Evolutionary conservation across 495 filamentous ascomycete genomes (phyloP), one percentile per base, ranked within the genome.

Genomic region (Sordaria brevicollis): DNA sequence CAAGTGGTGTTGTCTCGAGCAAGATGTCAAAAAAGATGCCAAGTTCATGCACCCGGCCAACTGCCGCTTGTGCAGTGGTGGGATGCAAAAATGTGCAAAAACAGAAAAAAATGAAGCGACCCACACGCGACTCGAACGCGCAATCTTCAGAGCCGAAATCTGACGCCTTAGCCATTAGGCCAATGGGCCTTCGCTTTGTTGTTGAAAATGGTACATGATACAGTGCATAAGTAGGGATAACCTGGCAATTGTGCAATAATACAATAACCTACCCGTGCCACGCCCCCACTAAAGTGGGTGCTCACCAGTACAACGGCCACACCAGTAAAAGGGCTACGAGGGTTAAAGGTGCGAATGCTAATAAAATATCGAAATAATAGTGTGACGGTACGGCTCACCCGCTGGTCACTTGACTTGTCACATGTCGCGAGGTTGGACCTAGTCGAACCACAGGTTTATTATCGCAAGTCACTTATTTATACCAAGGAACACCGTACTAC

Each of bases 131-230:
- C 72, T 77, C 75, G 75, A 77, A 77, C 75, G 75, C 75, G 70
- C 75, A 77, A 77, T 77, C 75, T 77, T 70, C 72, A 75, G 72
- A 76, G 75, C 75, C 75, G 74, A 77, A 75, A 75, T 74, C 72
- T 62, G 49, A 62, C 49, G 49, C 49, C 49, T 62, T 62, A 62
- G 49, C 49, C 49, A 62, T 62, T 62, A 62, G 75, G 75, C 75
- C 75, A 77, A 68, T 68, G 71, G 75, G 75, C 75, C 75, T 35
- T 39, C 13, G 49, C 49, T 31, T 62, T 62, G 13, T 62, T 62
- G 13, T 62, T 62, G 25, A 62, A 17, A 62, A 13, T 17, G 13
- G 0, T 0, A 4, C 2, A 1, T 31, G 13, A 62, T 29, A 17
- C 13, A 31, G 3, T 8, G 5, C 1, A 2, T 31, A 62, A 62